Base-by-base conservation (phyloP, 345 rosid genomes). In the Dipteronia sinensis region DNA sequence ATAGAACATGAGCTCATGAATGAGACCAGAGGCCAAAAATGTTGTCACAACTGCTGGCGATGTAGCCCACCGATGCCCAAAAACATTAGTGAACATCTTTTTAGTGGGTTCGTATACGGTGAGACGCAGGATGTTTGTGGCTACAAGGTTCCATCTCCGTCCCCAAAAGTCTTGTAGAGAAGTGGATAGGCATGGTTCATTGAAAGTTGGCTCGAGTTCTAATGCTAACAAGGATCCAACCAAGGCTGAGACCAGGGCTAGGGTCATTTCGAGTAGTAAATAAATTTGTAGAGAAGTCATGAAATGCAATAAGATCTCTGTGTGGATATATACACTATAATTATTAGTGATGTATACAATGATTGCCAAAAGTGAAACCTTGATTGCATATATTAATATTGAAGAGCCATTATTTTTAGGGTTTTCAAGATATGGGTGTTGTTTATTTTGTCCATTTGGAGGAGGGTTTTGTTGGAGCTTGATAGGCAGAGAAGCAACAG, bases 91-190 rank as follows among this genome's bases (percentile, higher is more conserved):
- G 49, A 63, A 47, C 29, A 79, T 3, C 1, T 79, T 10, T 0
- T 81, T 73, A 15, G 22, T 69, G 0, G 94, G 93, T 17, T 87
- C 83, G 70, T 89, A 1, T 91, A n/a, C n/a, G n/a, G n/a, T n/a
- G n/a, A n/a, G n/a, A n/a, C n/a, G n/a, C n/a, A n/a, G 76, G 83
- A 91, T 89, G 16, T 84, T 47, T 0, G 86, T 29, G 72, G 89
- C 94, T 86, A 78, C 78, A 31, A 91, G 78, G 81, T 93, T 93
- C 95, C 97, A 90, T 78, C 93, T 81, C 40, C 67, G 79, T 5
- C 97, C 94, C 98, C 93, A 92, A 22, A 91, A 90, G 63, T 93
- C 92, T 13, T 91, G 98, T 1, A 93, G 85, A 0, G 98, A 92
- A 3, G 98, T 84, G 0, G 93, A 80, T 10, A 92, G 82, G 72